Evolutionary conservation across 2,329 filamentous ascomycete species (phyloP), one percentile per base, ranked within the genome.

Genomic region (Ophiocordyceps camponoti-leonardi): DNA sequence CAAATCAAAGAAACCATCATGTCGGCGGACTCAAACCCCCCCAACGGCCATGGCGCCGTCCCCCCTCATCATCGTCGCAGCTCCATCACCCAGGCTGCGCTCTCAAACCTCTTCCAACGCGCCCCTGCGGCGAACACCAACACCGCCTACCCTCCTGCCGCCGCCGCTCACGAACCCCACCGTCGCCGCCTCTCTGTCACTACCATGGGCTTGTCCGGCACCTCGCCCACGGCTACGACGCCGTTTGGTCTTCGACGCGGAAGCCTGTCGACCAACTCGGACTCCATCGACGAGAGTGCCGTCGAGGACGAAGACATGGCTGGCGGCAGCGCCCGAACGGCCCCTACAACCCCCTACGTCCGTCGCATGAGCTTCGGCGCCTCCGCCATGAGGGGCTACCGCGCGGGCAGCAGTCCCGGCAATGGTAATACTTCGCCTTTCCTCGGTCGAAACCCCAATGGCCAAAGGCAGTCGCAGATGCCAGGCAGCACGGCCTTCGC

Each of bases 361-460:
- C 81, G 88, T 53, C 83, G 88, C 48, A 80, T 94, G 69, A 95
- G 88, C 65, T 93, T 94, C 57, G 88, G 90, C 49, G 82, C 83
- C 49, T 78, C 86, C 61, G 81, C 79, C 63, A 75, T 84, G 54
- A 81, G 79, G 53, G 67, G 67, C 50, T 66, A 59, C 49, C 63
- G 68, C 45, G 65, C 66, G 33, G 70, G 71, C 56, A 69, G 68
- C 56, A 81, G 78, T 59, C 71, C 78, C 59, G 77, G 74, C 57
- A 76, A 75, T 66, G 78, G 76, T 78, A 77, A 73, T 71, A 67
- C 52, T 61, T 58, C 60, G 44, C 53, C 57, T 47, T 55, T 57
- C 46, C 56, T 64, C 55, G 49, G 50, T 42, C 60, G 56, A 42
- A 57, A 51, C 30, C 55, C 57, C 45, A 61, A 53, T 44, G 59